Base-by-base conservation (phyloP, 495 filamentous ascomycete genomes). In the Clavariopsis aquatica region DNA sequence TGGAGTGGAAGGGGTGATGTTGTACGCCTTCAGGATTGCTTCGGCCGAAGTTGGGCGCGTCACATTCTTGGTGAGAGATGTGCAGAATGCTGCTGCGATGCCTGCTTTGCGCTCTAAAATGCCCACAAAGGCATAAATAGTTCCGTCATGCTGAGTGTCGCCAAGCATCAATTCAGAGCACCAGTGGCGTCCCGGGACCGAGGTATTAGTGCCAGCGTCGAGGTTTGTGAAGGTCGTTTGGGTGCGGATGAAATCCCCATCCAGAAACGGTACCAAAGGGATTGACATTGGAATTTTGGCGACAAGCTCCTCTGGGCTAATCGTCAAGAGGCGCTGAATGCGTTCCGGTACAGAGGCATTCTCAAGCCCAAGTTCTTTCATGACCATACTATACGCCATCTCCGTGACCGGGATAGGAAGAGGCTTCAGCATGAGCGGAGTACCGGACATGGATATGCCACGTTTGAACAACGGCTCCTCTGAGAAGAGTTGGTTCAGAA, bases 151-250 rank as follows among this genome's bases (percentile, higher is more conserved):
- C 57, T 74, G 69, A 10, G 75, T 72, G 65, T 79, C 71, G 15
- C 79, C 79, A 26, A 80, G 73, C 62, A 80, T 68, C n/a, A 80
- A 55, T n/a, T 74, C 72, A 15, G 71, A 57, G 60, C 78, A 81
- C 74, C 64, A 67, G 13, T 60, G 47, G 8, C 27, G 46, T 26
- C 64, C 64, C 8, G 51, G 51, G 12, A 55, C 38, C 17, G 28
- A 9, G 15, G 23, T 55, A 29, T 65, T 68, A 13, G 58, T 34
- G 23, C 27, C 28, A 22, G 36, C 49, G 12, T 69, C 60, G 8
- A 63, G 64, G 3, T 68, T 70, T 29, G 68, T 63, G 52, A 71
- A 72, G 17, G 72, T 74, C 13, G 68, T 51, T n/a, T 62, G 65
- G 0, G 69, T 62, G 3, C 64, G 60, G 29, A 79, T 65, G 1